Base-by-base conservation (phyloP, 192 early-diverging fungal species). In the Backusella psychrophila region DNA sequence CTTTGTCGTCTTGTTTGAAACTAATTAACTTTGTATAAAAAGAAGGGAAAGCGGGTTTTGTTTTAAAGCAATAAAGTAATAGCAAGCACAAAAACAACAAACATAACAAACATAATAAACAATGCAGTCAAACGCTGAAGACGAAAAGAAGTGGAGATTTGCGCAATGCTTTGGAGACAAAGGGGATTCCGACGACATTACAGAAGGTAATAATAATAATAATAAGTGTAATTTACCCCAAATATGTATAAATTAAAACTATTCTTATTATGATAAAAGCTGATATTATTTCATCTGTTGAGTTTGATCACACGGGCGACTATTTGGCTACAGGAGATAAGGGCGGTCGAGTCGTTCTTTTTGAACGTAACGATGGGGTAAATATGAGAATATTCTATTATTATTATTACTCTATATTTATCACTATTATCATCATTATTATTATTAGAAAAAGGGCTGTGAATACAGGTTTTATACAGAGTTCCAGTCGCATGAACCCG, bases 81-180 rank as follows among this genome's bases (percentile, higher is more conserved):
- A 17, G 17, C 14, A 44, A 44, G 4, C 0, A 44, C 42, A 44
- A 0, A 44, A 56, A 56, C 53, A 23, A 21, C 19, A 56, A 56
- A 0, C n/a, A 52, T 2, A 56, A 1, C 11, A 56, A 56, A 11
- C 6, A 11, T 56, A 56, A 56, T 11, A 56, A 56, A 56, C 8
- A 66, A 65, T 67, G 66, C 66, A 67, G 19, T 23, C 66, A 6
- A 67, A 67, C 29, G 6, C 66, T 12, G 68, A 88, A 38, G 79
- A 84, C 53, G 53, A 56, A 3, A 56, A 56, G 53, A 78, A 78
- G 31, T 95, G 94, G 94, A 94, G 95, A 83, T 99, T 99, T 85
- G 96, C 97, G 42, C 97, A 99, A 87, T 99, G 97, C 86, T 99
- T 99, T 88, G 97, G 97, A 70, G 97, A 99, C 86, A 99, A 99